Evolutionary conservation across 1,139 yeast species (phyloP).

Genomic region (Pichia sp.): DNA sequence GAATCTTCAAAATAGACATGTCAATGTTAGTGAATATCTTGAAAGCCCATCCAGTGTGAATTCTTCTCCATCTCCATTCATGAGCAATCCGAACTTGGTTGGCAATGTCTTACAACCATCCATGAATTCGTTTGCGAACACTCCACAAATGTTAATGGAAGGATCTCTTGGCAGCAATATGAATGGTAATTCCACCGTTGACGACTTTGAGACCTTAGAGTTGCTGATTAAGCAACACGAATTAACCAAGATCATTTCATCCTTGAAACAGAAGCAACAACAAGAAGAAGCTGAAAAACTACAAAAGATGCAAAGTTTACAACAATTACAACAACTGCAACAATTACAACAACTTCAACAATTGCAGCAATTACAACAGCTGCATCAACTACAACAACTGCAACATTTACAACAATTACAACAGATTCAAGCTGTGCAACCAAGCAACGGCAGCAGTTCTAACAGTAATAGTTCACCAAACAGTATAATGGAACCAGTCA

Average conservation of each 20-base stretch:
- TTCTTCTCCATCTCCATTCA: constrained; percentile 11
- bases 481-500: neutral
- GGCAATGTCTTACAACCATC: neutral
- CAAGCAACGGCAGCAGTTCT: neutral
- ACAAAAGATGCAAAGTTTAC: constrained; percentile 9
- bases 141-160: no score
- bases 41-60: constrained; percentile 14
- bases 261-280: constrained; percentile 10
- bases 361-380: constrained; percentile 1
- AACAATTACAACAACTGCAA: constrained; percentile 14
- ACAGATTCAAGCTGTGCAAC: constrained; percentile 1
- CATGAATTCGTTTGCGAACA: neutral
- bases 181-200: neutral
- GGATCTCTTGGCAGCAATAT: no score
- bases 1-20: neutral
- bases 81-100: neutral
- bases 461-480: neutral
- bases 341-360: constrained; percentile 11
- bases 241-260: constrained; percentile 7
- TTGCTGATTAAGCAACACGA: constrained; percentile 12
- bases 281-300: constrained; percentile 8
- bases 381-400: constrained; percentile 1
- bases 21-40: constrained; percentile 3
- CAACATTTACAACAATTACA: constrained; percentile 7
- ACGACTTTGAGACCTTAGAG: constrained; percentile 9